Conservation (phyloP, 129 eudicot genomes). For the Flaveria linearis region DNA sequence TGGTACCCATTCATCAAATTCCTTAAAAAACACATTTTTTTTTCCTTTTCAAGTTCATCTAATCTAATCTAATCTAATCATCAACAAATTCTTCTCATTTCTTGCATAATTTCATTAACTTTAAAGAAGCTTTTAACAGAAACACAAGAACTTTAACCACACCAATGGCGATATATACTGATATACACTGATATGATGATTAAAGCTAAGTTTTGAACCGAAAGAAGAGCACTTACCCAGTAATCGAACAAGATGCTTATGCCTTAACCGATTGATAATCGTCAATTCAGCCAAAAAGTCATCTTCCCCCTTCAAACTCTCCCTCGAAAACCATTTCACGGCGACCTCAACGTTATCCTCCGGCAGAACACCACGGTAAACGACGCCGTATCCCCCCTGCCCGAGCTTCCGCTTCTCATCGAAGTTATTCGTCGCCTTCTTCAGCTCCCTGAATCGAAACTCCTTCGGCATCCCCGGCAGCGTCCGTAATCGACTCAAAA, state of each 20-base stretch:
- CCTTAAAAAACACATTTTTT: slow-evolving; percentile 1
- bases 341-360: slow-evolving; percentile 70
- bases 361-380: slow-evolving; percentile 59
- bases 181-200: too few species aligned
- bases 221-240: slow-evolving; percentile 51
- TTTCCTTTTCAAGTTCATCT: background rate
- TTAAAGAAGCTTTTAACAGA: background rate
- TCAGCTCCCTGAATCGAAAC: slow-evolving; percentile 63
- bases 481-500: slow-evolving; percentile 59
- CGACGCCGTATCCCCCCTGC: slow-evolving; percentile 88
- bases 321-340: slow-evolving; percentile 78
- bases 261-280: slow-evolving; percentile 86
- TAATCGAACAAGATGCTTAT: slow-evolving; percentile 79
- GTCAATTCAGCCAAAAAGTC: slow-evolving; percentile 96
- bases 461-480: slow-evolving; percentile 83
- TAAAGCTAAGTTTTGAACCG: background rate
- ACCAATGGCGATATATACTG: too few species aligned
- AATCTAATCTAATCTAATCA: too few species aligned
- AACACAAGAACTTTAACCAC: too few species aligned
- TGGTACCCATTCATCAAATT: slow-evolving; percentile 7
- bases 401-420: slow-evolving; percentile 80
- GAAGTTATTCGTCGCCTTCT: slow-evolving; percentile 79
- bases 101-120: background rate
- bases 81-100: too few species aligned
- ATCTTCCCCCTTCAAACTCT: slow-evolving; percentile 69